These are phyloP conservation scores for Claviceps arundinis DNA, from an alignment of 2,329 filamentous ascomycete genomes.

Conservation along the genomic window DNA sequence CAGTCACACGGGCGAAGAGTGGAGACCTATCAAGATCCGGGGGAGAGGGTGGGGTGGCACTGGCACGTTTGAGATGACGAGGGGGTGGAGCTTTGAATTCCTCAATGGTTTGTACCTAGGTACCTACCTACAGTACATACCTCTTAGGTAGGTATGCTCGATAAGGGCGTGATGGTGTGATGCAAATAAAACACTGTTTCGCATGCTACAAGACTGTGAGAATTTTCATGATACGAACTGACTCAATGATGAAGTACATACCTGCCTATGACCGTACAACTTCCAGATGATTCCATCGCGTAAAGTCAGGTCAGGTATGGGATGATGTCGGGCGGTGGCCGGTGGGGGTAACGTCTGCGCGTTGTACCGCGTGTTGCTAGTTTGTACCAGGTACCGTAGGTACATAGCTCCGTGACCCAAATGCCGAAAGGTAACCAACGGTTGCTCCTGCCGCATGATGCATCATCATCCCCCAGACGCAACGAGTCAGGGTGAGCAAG, in stretches of 20 bases:
- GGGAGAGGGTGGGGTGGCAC: neutral
- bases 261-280: neutral
- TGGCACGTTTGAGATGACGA: neutral
- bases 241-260: neutral
- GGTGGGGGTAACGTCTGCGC: neutral
- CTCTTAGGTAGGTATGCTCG: too few relatives aligned
- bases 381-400: neutral
- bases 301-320: neutral
- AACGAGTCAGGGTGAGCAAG: neutral
- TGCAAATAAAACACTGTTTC: neutral
- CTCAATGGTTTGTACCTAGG: too few relatives aligned
- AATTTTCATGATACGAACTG: too few relatives aligned
- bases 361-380: neutral
- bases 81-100: neutral
- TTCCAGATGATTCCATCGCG: neutral
- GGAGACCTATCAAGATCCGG: conserved; percentile 4
- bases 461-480: neutral
- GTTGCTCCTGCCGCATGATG: neutral
- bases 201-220: neutral
- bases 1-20: conserved; percentile 12
- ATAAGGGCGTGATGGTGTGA: too few relatives aligned
- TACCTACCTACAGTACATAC: too few relatives aligned
- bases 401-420: neutral
- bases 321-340: neutral
- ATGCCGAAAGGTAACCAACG: neutral